Percentiles rank a stretch among this genome's conserved stretches.
Evolutionary conservation across 352 stramenopile genomes (phyloP).

Genomic region (Phytopythium helicoides): DNA sequence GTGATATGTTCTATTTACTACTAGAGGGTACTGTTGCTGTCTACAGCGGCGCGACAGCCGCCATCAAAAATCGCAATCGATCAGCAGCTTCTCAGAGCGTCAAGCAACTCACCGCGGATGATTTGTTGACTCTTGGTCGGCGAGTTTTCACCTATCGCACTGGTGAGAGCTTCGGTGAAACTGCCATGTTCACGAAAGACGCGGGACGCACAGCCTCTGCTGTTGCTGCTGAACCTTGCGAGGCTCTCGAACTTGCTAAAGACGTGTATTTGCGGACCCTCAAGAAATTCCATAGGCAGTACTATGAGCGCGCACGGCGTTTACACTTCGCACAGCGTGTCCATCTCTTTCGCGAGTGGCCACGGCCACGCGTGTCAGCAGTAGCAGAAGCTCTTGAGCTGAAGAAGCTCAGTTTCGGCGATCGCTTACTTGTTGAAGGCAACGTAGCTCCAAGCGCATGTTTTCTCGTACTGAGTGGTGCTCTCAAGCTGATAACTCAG

Average conservation of each 20-base stretch:
- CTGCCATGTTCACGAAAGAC: conserved; percentile 51
- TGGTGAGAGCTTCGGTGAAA: conserved; percentile 50
- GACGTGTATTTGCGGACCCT: conserved; percentile 52
- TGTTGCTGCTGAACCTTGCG: conserved; percentile 37
- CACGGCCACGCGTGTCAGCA: conserved; percentile 26
- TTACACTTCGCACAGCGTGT: conserved; percentile 53
- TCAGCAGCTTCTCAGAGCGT: too few species aligned
- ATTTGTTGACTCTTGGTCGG: conserved; percentile 28
- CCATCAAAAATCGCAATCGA: too few species aligned
- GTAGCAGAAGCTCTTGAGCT: conserved; percentile 45
- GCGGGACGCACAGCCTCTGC: conserved; percentile 51
- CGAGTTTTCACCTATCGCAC: conserved; percentile 49
- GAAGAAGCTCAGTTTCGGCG: conserved; percentile 39
- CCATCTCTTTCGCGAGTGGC: conserved; percentile 47
- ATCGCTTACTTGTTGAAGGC: conserved; percentile 29
- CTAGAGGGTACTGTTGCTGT: conserved; percentile 52
- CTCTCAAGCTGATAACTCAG: conserved; percentile 29
- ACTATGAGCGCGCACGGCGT: conserved; percentile 45
- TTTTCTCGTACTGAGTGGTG: conserved; percentile 42
- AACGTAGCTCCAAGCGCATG: conserved; percentile 11
- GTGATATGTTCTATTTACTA: conserved; percentile 52
- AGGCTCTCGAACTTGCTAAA: conserved; percentile 42
- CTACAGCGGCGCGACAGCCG: conserved; percentile 25
- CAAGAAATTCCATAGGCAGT: conserved; percentile 39
- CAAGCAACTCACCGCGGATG: not conserved